Percentiles rank a stretch among this genome's conserved stretches.
Evolutionary conservation across 352 stramenopile species (phyloP).

Genomic region (Aphanomyces astaci): DNA sequence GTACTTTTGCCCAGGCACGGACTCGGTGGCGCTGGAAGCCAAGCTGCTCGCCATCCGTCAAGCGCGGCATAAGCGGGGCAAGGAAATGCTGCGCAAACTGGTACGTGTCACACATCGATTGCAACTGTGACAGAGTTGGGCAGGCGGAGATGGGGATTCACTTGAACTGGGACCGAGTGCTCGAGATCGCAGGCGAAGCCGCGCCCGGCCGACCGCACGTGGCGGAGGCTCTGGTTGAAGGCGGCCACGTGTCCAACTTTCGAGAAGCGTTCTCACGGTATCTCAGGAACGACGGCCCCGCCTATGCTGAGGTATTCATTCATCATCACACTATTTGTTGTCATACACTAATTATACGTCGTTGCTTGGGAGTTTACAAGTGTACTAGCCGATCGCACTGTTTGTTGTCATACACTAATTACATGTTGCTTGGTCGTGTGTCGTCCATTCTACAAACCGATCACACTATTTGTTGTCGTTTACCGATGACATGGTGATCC

Average conservation of each 20-base stretch:
- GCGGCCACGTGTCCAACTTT: slow-evolving; percentile 64
- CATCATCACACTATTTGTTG: slow-evolving; percentile 9
- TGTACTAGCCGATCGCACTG: too few species aligned
- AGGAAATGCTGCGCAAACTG: slow-evolving; percentile 76
- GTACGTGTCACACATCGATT: slow-evolving; percentile 28
- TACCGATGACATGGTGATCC: too few species aligned
- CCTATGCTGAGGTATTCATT: slow-evolving; percentile 65
- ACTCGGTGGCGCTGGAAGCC: slow-evolving; percentile 55
- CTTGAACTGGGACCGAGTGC: slow-evolving; percentile 65
- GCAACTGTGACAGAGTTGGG: neutral
- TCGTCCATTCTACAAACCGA: too few species aligned
- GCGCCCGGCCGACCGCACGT: slow-evolving; percentile 73
- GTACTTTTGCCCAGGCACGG: slow-evolving; percentile 78
- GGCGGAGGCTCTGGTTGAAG: slow-evolving; percentile 67
- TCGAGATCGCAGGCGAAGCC: slow-evolving; percentile 75
- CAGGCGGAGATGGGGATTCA: slow-evolving; percentile 78
- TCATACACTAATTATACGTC: slow-evolving; percentile 24
- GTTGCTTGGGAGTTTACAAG: too few species aligned
- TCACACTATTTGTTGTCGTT: too few species aligned
- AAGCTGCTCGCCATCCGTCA: slow-evolving; percentile 75
- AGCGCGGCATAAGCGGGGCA: slow-evolving; percentile 68
- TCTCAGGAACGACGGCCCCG: slow-evolving; percentile 71
- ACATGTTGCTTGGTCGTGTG: too few species aligned
- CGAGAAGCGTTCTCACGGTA: slow-evolving; percentile 74
- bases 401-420: too few species aligned